Conservation (phyloP, 371 early-diverging fungal genomes). For the Actinomortierella ambigua region DNA sequence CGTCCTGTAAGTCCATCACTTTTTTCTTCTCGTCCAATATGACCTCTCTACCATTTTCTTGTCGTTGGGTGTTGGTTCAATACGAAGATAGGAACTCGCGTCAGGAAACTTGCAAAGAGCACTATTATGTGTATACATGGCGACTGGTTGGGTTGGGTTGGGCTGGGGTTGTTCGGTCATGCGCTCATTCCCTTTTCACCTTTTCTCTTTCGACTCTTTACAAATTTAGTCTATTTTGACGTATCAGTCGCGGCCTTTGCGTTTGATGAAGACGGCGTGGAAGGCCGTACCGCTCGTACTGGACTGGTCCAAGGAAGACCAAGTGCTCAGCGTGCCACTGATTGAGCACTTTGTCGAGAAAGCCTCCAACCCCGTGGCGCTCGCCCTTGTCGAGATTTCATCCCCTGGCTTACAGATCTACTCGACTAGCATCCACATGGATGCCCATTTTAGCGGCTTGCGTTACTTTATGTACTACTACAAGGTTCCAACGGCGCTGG, state of each 20-base stretch:
- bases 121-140: too few relatives aligned
- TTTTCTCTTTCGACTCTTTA: conserved; percentile 6
- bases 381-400: conserved; percentile 70
- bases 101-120: too few relatives aligned
- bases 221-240: conserved; percentile 65
- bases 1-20: conserved; percentile 63
- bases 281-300: conserved; percentile 71
- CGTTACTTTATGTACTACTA: conserved; percentile 90
- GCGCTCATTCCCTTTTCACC: too few relatives aligned
- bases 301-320: conserved; percentile 73
- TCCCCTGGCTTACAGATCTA: conserved; percentile 75
- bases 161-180: background rate
- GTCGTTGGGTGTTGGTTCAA: too few relatives aligned
- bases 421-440: conserved; percentile 64
- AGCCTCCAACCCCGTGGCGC: conserved; percentile 64
- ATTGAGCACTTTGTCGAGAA: conserved; percentile 74
- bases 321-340: conserved; percentile 65
- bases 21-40: too few relatives aligned
- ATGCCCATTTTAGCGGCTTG: conserved; percentile 90
- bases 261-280: conserved; percentile 65
- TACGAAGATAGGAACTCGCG: too few relatives aligned
- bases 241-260: conserved; percentile 74
- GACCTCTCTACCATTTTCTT: too few relatives aligned
- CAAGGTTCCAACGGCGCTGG: conserved; percentile 70
- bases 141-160: conserved; percentile 7